Conservation (phyloP, 805 yeast species). For the Nakazawaea anatomiae region DNA sequence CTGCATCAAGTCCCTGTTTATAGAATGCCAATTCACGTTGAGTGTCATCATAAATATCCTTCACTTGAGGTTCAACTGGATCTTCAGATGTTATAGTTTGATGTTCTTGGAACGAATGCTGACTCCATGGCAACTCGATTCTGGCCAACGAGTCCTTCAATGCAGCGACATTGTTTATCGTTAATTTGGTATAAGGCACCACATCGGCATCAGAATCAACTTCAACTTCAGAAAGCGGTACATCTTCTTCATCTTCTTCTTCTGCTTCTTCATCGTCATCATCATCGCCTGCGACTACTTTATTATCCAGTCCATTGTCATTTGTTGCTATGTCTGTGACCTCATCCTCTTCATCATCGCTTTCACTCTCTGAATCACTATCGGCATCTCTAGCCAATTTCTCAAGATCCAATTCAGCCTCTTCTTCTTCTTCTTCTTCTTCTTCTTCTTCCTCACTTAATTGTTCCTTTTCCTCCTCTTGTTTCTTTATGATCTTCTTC, state of each 20-base stretch:
- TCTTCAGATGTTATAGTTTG: slow-evolving; percentile 61
- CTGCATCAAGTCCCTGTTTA: slow-evolving; percentile 89
- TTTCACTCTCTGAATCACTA: slow-evolving; percentile 25
- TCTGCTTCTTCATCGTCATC: slow-evolving; percentile 52
- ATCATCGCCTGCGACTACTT: slow-evolving; percentile 40
- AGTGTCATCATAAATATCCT: slow-evolving; percentile 91
- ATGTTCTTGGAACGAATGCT: slow-evolving; percentile 77
- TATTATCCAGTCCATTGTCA: slow-evolving; percentile 33
- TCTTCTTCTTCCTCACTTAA: slow-evolving; percentile 31
- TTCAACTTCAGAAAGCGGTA: slow-evolving; percentile 87
- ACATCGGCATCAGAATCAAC: slow-evolving; percentile 92
- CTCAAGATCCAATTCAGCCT: slow-evolving; percentile 17
- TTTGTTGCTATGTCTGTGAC: slow-evolving; percentile 27
- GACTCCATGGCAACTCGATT: slow-evolving; percentile 58
- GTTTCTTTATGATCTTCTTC: slow-evolving; percentile 39
- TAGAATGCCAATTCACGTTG: slow-evolving; percentile 94
- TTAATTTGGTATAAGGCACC: slow-evolving; percentile 85
- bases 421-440: slow-evolving; percentile 26
- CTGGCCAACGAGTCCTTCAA: slow-evolving; percentile 62
- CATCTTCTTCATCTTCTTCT: slow-evolving; percentile 72
- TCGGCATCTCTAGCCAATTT: slow-evolving; percentile 26
- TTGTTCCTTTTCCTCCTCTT: slow-evolving; percentile 31
- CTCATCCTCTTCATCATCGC: slow-evolving; percentile 21
- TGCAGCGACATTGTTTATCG: slow-evolving; percentile 86
- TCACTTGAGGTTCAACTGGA: slow-evolving; percentile 59